A percentile compares a stretch with the other conserved stretches of the same genome.
These are phyloP conservation scores for Lactarius akahatsu DNA, from an alignment of 768 basidiomycete species.

Conservation along the genomic window DNA sequence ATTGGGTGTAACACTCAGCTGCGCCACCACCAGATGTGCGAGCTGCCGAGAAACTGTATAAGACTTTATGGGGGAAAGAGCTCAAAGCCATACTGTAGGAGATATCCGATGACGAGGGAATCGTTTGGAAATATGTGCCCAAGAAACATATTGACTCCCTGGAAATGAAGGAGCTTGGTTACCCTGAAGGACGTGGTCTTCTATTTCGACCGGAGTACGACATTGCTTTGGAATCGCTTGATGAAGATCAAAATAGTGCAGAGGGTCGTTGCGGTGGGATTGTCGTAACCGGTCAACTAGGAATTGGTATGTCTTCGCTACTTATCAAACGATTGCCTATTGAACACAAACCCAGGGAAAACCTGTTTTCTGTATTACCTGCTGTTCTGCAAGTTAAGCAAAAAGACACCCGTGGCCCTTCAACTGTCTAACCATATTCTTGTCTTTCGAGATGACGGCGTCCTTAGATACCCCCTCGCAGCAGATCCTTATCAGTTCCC, in stretches of 20 bases:
- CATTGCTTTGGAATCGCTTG: neutral
- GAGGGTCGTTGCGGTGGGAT: neutral
- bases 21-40: neutral
- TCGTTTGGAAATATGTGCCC: neutral
- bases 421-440: no score
- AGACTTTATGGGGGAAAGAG: neutral
- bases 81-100: neutral
- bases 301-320: no score
- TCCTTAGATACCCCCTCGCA: no score
- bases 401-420: no score
- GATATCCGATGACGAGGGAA: neutral
- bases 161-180: neutral
- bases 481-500: no score
- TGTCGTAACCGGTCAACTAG: no score
- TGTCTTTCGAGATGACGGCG: no score
- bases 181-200: neutral
- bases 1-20: neutral
- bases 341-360: no score
- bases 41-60: neutral
- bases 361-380: no score
- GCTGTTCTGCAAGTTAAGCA: no score
- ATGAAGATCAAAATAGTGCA: no score
- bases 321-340: no score
- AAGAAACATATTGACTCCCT: neutral
- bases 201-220: neutral